Evolutionary conservation across 768 basidiomycete genomes (phyloP).

Genomic region (Hypholoma fasciculare): DNA sequence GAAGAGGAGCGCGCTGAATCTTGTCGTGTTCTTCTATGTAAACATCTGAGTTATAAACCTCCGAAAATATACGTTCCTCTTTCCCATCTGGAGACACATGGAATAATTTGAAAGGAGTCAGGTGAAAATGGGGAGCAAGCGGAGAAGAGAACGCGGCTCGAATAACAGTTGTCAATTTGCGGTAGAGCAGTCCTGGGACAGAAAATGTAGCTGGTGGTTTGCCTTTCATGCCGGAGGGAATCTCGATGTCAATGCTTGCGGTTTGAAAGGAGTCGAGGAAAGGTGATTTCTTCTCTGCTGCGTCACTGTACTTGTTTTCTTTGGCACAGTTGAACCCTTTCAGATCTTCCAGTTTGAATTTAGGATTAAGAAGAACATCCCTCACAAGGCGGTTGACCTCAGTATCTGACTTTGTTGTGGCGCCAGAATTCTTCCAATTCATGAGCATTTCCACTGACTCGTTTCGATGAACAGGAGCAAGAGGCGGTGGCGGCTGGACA

Average conservation of each 20-base stretch:
- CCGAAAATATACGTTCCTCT: too few relatives aligned
- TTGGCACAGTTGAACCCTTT: constrained; percentile 13
- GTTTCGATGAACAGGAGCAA: constrained; percentile 3
- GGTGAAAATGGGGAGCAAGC: constrained; percentile 18
- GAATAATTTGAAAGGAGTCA: constrained; percentile 23
- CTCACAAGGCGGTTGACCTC: constrained; percentile 22
- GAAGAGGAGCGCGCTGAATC: too few relatives aligned
- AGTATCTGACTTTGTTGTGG: constrained; percentile 7
- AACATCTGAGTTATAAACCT: too few relatives aligned
- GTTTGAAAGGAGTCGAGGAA: constrained; percentile 14
- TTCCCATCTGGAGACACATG: constrained; percentile 5
- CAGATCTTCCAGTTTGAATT: constrained; percentile 20
- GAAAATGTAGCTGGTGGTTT: constrained; percentile 17
- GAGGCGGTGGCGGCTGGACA: not conserved
- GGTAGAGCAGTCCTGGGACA: constrained; percentile 25
- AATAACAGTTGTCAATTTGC: too few relatives aligned
- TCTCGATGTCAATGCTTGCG: constrained; percentile 13
- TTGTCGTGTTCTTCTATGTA: too few relatives aligned
- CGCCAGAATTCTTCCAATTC: constrained; percentile 22
- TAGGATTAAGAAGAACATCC: constrained; percentile 19
- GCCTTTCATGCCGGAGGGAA: constrained; percentile 22
- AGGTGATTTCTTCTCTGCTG: constrained; percentile 10
- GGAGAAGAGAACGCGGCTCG: constrained; percentile 16
- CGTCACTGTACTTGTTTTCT: constrained; percentile 15
- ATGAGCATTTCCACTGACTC: constrained; percentile 12